phyloP scores from a whole-genome alignment of 768 basidiomycete species.

The Favolaschia claudopus region DNA sequence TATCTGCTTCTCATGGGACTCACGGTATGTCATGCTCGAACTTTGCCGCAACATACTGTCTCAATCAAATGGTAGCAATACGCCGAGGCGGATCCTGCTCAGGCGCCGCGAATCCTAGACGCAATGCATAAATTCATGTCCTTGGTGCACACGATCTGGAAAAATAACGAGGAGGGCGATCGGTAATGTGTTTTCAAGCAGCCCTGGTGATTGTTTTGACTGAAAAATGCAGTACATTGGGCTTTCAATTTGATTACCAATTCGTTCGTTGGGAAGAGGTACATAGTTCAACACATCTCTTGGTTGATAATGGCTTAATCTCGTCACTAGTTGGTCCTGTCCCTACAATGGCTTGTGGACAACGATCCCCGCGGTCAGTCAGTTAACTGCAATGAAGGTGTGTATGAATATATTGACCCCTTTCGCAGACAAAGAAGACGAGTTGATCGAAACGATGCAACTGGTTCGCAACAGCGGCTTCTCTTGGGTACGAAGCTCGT shows the following conservation, averaged over 20 bases:
- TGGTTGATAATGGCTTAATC: not conserved
- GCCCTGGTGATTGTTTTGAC: too few relatives aligned
- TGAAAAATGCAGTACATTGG: too few relatives aligned
- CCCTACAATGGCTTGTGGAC: constrained; percentile 50
- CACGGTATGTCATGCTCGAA: constrained; percentile 36
- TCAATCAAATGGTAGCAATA: constrained; percentile 44
- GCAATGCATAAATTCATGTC: constrained; percentile 47
- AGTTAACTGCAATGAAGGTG: not conserved
- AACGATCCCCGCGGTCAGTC: constrained; percentile 44
- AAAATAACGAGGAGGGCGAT: constrained; percentile 43
- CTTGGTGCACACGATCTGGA: constrained; percentile 44
- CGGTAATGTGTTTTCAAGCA: too few relatives aligned
- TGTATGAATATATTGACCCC: not conserved
- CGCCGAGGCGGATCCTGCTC: constrained; percentile 48
- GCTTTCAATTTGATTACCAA: constrained; percentile 52
- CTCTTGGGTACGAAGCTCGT: constrained; percentile 38
- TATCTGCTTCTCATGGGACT: constrained; percentile 49
- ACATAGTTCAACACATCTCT: not conserved
- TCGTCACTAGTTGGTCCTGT: constrained; percentile 40
- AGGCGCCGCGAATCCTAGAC: constrained; percentile 44
- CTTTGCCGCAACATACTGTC: not conserved
- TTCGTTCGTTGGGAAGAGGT: constrained; percentile 53
- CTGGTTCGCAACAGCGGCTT: constrained; percentile 47
- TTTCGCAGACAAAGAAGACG: constrained; percentile 40
- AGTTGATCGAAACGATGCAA: constrained; percentile 50